These are phyloP conservation scores for Paramyrothecium sp. DNA, from an alignment of 2,329 filamentous ascomycete species.

Conservation along the genomic window DNA sequence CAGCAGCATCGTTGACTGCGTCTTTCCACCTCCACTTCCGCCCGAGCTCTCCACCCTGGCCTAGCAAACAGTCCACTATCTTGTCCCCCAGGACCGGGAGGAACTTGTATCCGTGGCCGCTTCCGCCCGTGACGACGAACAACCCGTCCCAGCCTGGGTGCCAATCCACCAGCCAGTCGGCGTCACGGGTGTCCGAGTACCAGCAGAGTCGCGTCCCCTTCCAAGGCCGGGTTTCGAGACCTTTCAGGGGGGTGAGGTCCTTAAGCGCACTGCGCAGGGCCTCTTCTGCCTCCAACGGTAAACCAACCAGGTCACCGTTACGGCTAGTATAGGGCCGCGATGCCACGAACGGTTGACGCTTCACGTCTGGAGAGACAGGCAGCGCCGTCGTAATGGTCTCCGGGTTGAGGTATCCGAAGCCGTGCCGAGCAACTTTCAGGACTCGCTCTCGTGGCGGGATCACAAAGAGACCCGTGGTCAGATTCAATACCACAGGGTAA, in stretches of 20 bases:
- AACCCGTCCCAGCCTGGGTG: slow-evolving; percentile 60
- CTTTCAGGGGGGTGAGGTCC: slow-evolving; percentile 56
- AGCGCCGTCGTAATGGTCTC: slow-evolving; percentile 31
- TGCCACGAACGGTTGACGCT: slow-evolving; percentile 26
- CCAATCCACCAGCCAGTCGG: slow-evolving; percentile 69
- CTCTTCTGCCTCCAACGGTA: slow-evolving; percentile 59
- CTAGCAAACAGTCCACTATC: slow-evolving; percentile 54
- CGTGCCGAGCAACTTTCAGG: slow-evolving; percentile 71
- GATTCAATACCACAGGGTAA: slow-evolving; percentile 72
- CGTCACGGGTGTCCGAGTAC: slow-evolving; percentile 73
- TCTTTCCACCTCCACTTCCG: slow-evolving; percentile 64
- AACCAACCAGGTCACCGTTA: slow-evolving; percentile 39
- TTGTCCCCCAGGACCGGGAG: slow-evolving; percentile 64
- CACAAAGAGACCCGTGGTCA: slow-evolving; percentile 70
- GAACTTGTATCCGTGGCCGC: slow-evolving; percentile 69
- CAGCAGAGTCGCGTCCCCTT: slow-evolving; percentile 65
- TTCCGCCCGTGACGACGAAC: slow-evolving; percentile 62
- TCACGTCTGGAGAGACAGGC: slow-evolving; percentile 22
- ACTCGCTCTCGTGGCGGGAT: slow-evolving; percentile 63
- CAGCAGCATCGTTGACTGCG: slow-evolving; percentile 37
- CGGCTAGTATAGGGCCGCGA: slow-evolving; percentile 34
- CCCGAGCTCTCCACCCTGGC: slow-evolving; percentile 48
- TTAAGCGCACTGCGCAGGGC: slow-evolving; percentile 61
- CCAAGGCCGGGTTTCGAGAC: slow-evolving; percentile 60
- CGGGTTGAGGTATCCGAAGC: slow-evolving; percentile 65